Evolutionary conservation across 2,329 filamentous ascomycete genomes (phyloP), one percentile per base, ranked within the genome.

Genomic region (Beauveria medogensis): DNA sequence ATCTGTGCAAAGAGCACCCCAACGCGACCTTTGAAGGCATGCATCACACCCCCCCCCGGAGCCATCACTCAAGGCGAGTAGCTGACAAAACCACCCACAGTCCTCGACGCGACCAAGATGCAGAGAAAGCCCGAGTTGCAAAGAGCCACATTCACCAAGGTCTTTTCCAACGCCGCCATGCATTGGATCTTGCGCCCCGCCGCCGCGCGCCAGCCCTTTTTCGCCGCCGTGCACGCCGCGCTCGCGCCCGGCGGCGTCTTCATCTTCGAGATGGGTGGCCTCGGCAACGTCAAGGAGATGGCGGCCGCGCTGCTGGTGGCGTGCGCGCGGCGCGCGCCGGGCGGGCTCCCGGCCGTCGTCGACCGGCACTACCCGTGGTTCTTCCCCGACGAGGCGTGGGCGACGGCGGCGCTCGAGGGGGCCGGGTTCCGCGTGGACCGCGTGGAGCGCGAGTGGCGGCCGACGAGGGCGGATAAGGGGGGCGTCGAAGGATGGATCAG

Each of bases 261-360:
- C 62, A 80, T 82, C 10, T 89, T 90, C 66, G 88, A 91, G 71
- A 87, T 87, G 83, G 87, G 88, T 57, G 87, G 87, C 0, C 79
- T 85, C 55, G 88, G 88, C 22, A 90, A 90, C 70, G 79, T 88
- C 1, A 74, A 77, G 1, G 87, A 90, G 71, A 80, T 88, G 65
- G 78, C 82, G 30, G 76, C 82, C 0, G 83, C 83, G 2, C 73
- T 89, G 8, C 72, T 86, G 4, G 74, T 77, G 18, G 80, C 80
- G 2, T 74, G 88, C 1, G 71, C 77, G 18, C 76, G 80, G 1
- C 80, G 82, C 1, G 69, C 85, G 0, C 50, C 58, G 9, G 58
- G 50, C 43, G 75, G 82, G 0, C 65, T 86, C 2, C 67, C 74
- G n/a, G 71, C 73, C 10, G 82, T 82, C 0, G 26, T 26, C 24